phyloP scores from a whole-genome alignment of 441 rosid species.

The Gossypium davidsonii region DNA sequence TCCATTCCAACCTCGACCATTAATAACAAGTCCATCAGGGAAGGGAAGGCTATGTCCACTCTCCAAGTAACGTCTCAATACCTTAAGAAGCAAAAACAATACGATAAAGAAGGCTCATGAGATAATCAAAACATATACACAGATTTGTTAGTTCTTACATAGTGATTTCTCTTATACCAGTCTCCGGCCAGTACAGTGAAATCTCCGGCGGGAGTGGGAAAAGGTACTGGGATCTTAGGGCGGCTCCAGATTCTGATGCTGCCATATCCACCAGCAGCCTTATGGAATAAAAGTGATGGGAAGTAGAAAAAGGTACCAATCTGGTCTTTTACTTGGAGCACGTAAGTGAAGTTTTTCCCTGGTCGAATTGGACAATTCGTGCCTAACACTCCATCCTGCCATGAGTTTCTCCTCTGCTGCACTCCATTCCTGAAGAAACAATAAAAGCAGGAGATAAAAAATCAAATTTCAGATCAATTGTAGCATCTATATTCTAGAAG shows the following conservation, averaged over 20 bases:
- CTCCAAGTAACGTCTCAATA: slow-evolving; percentile 42
- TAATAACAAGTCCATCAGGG: slow-evolving; percentile 63
- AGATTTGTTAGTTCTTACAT: slow-evolving; percentile 28
- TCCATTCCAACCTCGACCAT: slow-evolving; percentile 70
- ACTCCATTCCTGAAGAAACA: slow-evolving; percentile 44
- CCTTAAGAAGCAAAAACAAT: slow-evolving; percentile 16
- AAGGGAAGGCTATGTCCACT: slow-evolving; percentile 41
- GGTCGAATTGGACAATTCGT: slow-evolving; percentile 64
- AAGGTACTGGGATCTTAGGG: slow-evolving; percentile 56
- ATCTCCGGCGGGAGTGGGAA: slow-evolving; percentile 48
- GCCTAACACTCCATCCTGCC: slow-evolving; percentile 60
- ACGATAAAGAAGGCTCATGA: no score
- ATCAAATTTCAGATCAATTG: neutral
- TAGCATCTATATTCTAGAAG: neutral
- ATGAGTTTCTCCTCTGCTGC: slow-evolving; percentile 59
- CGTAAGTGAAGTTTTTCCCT: slow-evolving; percentile 51
- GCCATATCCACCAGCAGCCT: slow-evolving; percentile 65
- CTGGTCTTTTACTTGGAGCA: slow-evolving; percentile 58
- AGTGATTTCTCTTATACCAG: slow-evolving; percentile 58
- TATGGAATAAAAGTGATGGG: slow-evolving; percentile 56
- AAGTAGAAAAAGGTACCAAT: slow-evolving; percentile 60
- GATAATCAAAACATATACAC: neutral
- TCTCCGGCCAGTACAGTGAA: slow-evolving; percentile 51
- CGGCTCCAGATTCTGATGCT: slow-evolving; percentile 63
- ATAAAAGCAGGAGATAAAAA: neutral